Evolutionary conservation across 225 moss, liverwort and hornwort genomes (phyloP).

Genomic region (Marchantia paleacea): DNA sequence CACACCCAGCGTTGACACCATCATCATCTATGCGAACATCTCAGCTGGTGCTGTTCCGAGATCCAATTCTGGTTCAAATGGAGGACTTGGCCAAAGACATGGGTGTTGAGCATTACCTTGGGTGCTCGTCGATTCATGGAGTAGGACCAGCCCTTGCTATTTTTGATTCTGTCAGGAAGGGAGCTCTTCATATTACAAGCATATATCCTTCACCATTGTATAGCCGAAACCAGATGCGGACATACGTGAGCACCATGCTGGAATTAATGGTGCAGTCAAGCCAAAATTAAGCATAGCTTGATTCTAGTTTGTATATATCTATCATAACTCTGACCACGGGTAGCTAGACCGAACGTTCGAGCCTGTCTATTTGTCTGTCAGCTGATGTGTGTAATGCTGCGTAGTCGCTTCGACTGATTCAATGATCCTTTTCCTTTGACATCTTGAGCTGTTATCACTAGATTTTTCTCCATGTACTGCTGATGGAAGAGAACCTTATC

Average conservation of each 20-base stretch:
- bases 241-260: conserved; percentile 58
- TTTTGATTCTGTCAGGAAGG: conserved; percentile 73
- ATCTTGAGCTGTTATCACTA: too few relatives aligned
- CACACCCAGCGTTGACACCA: conserved; percentile 79
- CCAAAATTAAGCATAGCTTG: conserved; percentile 8
- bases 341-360: too few relatives aligned
- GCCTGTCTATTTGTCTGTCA: too few relatives aligned
- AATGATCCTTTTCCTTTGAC: too few relatives aligned
- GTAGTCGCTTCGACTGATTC: too few relatives aligned
- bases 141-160: conserved; percentile 85
- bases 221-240: conserved; percentile 74
- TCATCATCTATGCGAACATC: conserved; percentile 82
- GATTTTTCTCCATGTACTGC: too few relatives aligned
- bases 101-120: conserved; percentile 75
- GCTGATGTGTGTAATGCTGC: too few relatives aligned
- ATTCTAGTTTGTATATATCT: not conserved
- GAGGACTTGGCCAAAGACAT: conserved; percentile 45
- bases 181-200: conserved; percentile 78
- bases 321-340: too few relatives aligned
- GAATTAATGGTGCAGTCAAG: conserved; percentile 39
- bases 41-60: conserved; percentile 71
- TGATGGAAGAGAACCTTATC: too few relatives aligned
- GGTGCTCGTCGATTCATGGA: conserved; percentile 96
- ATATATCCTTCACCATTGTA: conserved; percentile 81
- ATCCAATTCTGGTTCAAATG: conserved; percentile 56